Evolutionary conservation across 768 basidiomycete species (phyloP).

Genomic region (Cystofilobasidium capitatum): DNA sequence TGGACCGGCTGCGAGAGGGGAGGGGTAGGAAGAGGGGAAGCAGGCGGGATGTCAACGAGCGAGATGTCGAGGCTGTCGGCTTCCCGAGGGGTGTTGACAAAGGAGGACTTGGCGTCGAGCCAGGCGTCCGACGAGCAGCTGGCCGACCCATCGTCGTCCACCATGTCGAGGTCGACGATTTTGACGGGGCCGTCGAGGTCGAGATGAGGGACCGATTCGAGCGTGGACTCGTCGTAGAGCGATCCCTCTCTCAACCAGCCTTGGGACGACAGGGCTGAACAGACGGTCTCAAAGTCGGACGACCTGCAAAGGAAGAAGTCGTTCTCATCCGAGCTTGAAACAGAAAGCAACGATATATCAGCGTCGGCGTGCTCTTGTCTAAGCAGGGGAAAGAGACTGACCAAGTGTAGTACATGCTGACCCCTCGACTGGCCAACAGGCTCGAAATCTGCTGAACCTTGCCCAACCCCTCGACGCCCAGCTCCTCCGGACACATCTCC

Average conservation of each 20-base stretch:
- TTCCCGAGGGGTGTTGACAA: too few relatives aligned
- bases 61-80: too few relatives aligned
- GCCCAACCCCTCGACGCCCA: background rate
- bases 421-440: background rate
- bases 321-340: background rate
- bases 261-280: background rate
- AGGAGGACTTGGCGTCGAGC: too few relatives aligned
- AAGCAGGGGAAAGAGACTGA: too few relatives aligned
- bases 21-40: too few relatives aligned
- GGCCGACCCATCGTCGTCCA: too few relatives aligned
- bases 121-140: too few relatives aligned
- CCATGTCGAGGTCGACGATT: too few relatives aligned
- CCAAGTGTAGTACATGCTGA: background rate
- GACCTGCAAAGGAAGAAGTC: background rate
- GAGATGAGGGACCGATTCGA: background rate
- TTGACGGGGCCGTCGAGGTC: too few relatives aligned
- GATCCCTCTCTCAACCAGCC: background rate
- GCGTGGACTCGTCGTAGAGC: background rate
- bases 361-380: background rate
- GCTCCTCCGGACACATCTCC: background rate
- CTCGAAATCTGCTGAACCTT: background rate
- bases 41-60: too few relatives aligned
- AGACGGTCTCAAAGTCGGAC: background rate
- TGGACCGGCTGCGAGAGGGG: too few relatives aligned
- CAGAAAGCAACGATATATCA: background rate